Base-by-base conservation (phyloP, 2,329 filamentous ascomycete genomes). In the Colletotrichum tanaceti region DNA sequence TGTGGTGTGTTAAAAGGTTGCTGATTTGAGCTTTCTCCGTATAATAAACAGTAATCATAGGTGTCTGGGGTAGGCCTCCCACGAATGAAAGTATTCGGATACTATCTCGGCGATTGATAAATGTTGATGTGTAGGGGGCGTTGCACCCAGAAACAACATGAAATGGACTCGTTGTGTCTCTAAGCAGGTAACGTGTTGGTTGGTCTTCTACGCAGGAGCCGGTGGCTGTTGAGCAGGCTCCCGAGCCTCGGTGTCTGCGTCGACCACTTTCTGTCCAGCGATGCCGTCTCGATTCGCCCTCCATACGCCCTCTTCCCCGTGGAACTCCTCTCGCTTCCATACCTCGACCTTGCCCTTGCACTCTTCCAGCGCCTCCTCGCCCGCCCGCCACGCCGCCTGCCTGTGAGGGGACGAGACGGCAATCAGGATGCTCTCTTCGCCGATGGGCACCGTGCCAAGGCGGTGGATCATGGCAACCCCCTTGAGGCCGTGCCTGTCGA, bases 301-400 rank as follows among this genome's bases (percentile, higher is more conserved):
- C 94, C 94, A 98, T 52, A 96, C 86, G 7, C 90, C 92, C 71
- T 91, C 90, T 24, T 89, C 91, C 1, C 87, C 91, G 53, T 87
- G 89, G 83, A 98, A 98, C 77, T 93, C 91, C 82, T 98, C 95
- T 72, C 89, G 84, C 82, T 98, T 98, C 95, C 95, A 98, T 49
- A 99, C 90, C 83, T 99, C 96, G n/a, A 93, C 93, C 72, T 86
- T 89, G 63, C 87, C 88, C 82, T 98, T 99, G 76, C 93, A 93
- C 77, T 88, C 83, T 82, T 98, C 95, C 67, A 98, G 81, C 41
- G 94, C 92, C 80, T 97, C 93, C 82, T 98, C 95, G 0, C 93
- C 95, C 0, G 92, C 95, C 73, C 83, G 82, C 95, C 95, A 99
- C 5, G 93, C 94, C 16, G 91, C 92, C 73, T 91, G 87, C 9